Evolutionary conservation across 768 basidiomycete species (phyloP), one percentile per base, ranked within the genome.

Genomic region (Punctularia strigosozonata): DNA sequence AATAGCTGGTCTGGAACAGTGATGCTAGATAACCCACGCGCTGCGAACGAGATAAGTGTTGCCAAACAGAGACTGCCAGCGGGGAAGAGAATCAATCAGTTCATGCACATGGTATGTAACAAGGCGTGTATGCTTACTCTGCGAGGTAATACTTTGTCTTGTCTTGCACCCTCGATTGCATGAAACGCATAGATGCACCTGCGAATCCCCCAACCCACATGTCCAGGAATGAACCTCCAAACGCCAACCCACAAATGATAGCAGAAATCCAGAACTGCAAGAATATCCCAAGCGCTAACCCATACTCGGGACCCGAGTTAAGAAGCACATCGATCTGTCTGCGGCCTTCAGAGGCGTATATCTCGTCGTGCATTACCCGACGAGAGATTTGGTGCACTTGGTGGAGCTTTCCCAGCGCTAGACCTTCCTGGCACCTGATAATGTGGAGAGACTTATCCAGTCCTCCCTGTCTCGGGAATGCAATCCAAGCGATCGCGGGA

Each of bases 361-460:
- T 77, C 60, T 88, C 85, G 52, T 95, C 91, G 58, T 95, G 91
- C 5, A 95, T 77, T 41, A 97, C 91, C 15, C 68, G 57, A 40
- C 88, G 80, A 59, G 95, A 97, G 43, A 92, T 67, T 30, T 75
- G 54, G 55, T 95, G 90, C 2, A 91, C 82, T 23, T 78, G 73
- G 49, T 92, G 86, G 12, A 97, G 71, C 45, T 73, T 76, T 20
- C 90, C 90, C 13, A 97, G 75, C 32, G 84, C 78, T 22, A 95
- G 74, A 19, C 78, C 66, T 14, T 82, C 82, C 21, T 64, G 65
- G 42, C 78, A 80, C 55, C 87, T 88, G 56, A 92, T 69, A 58
- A 94, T 89, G 56, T 91, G 75, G 10, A n/a, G n/a, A n/a, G n/a
- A n/a, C n/a, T n/a, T n/a, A n/a, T n/a, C n/a, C n/a, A n/a, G n/a